Percentiles rank a stretch among this genome's conserved stretches.
Evolutionary conservation across 73 alveolate species (phyloP).

Genomic region (Paramecium octaurelia): DNA sequence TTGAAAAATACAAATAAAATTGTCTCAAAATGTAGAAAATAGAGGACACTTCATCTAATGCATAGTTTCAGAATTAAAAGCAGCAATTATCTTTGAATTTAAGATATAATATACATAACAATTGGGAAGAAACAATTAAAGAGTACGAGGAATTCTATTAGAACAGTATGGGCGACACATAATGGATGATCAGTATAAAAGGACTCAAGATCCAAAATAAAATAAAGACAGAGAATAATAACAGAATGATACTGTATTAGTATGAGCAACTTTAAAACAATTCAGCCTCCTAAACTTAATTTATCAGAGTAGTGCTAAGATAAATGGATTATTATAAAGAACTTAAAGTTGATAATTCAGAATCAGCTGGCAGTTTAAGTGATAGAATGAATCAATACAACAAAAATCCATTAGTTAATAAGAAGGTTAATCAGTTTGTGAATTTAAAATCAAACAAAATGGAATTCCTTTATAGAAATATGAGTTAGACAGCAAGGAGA

Average conservation of each 20-base stretch:
- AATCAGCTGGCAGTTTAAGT: slow-evolving; percentile 14
- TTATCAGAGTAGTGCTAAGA: background rate
- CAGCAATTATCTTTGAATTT: background rate
- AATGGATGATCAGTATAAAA: background rate
- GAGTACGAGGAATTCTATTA: background rate
- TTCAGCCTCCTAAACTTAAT: background rate
- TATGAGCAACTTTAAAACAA: background rate
- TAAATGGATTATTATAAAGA: background rate
- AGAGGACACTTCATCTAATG: background rate
- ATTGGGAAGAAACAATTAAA: background rate
- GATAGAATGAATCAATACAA: background rate
- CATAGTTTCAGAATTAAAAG: background rate
- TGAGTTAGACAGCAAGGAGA: background rate
- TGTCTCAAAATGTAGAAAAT: background rate
- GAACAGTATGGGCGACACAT: background rate
- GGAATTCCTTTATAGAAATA: background rate
- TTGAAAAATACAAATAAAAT: background rate
- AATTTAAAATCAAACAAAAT: background rate
- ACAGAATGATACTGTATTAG: background rate
- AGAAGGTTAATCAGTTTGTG: background rate
- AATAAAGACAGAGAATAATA: background rate
- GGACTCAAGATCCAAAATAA: background rate
- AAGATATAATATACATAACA: background rate
- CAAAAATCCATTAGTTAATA: background rate
- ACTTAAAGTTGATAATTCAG: slow-evolving; percentile 18